Evolutionary conservation across 2,329 filamentous ascomycete species (phyloP), one percentile per base, ranked within the genome.

Genomic region (Colletotrichum sansevieriae): DNA sequence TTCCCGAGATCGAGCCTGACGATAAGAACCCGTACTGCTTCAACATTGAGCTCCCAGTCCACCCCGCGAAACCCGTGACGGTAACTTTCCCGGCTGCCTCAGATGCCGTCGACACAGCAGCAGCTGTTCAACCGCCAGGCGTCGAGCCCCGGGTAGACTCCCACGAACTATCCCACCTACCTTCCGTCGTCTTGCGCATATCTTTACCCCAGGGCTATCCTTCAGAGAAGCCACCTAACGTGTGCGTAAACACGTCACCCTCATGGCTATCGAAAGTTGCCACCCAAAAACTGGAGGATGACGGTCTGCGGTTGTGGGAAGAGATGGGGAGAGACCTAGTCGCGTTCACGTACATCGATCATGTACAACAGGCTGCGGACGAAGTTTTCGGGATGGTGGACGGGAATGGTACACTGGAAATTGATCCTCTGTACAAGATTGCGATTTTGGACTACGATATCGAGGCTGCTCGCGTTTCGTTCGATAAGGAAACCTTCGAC

Each of bases 401-500:
- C 43, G 73, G 78, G 2, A 78, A 82, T 3, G 85, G 84, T 5
- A 80, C 78, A 18, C 79, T 91, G 37, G 79, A 85, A 70, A 81
- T 91, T 12, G 79, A 84, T 5, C 80, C 85, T 2, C 83, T 85
- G 67, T 84, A 89, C 75, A 92, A 93, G 78, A 87, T 93, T 18
- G 86, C 90, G 5, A 83, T 98, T 13, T 79, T 97, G 49, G 92
- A 94, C 72, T 94, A 92, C 74, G 92, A 97, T 75, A 90, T 88
- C 67, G 90, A 90, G 70, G 90, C 92, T 7, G 92, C 91, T 75
- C 88, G 88, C 63, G 88, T 88, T 22, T 89, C 90, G 0, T 98
- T 98, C 76, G 91, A 96, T 69, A 89, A 89, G 72, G 92, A 91
- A 73, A 97, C 93, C 0, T 98, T 96, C 76, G 90, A 95, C 60